Conservation (phyloP, 2,329 filamentous ascomycete species). For the Scedosporium apiospermum region DNA sequence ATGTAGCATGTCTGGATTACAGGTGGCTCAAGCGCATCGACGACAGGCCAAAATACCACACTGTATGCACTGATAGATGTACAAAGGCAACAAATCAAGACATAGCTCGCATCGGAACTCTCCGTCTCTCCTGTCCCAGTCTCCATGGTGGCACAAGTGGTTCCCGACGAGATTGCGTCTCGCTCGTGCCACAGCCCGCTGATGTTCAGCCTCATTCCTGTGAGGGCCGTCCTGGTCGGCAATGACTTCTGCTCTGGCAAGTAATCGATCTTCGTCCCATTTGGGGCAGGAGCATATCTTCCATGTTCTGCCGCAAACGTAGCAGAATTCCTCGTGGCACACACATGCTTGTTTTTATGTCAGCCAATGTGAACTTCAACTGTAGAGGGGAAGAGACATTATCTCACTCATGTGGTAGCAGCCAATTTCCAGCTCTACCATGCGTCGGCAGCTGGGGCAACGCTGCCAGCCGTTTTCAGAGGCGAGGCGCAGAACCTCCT, state of each 20-base stretch:
- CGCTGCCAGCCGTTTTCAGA: constrained; percentile 37
- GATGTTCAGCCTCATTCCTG: not conserved
- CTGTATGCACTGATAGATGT: constrained; percentile 34
- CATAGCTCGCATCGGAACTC: constrained; percentile 30
- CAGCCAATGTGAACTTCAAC: constrained; percentile 23
- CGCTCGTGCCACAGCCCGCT: not conserved
- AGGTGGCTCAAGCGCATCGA: constrained; percentile 31
- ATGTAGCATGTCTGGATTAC: not conserved
- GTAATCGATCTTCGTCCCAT: constrained; percentile 24
- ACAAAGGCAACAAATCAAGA: constrained; percentile 23
- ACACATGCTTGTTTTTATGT: constrained; percentile 31
- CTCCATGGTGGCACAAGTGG: constrained; percentile 31
- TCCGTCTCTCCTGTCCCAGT: constrained; percentile 22
- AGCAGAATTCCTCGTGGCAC: constrained; percentile 38
- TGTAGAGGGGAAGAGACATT: constrained; percentile 18
- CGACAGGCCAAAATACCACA: constrained; percentile 36
- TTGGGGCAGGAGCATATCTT: constrained; percentile 26
- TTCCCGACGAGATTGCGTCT: constrained; percentile 13
- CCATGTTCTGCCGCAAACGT: constrained; percentile 32
- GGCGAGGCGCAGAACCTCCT: constrained; percentile 31
- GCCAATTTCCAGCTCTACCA: constrained; percentile 40
- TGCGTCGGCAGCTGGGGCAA: constrained; percentile 32
- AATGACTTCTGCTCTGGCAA: constrained; percentile 22
- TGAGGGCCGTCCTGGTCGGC: constrained; percentile 15
- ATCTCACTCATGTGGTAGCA: constrained; percentile 51